Evolutionary conservation across 805 yeast genomes (phyloP).

Genomic region (Nakazawaea ishiwadae): DNA sequence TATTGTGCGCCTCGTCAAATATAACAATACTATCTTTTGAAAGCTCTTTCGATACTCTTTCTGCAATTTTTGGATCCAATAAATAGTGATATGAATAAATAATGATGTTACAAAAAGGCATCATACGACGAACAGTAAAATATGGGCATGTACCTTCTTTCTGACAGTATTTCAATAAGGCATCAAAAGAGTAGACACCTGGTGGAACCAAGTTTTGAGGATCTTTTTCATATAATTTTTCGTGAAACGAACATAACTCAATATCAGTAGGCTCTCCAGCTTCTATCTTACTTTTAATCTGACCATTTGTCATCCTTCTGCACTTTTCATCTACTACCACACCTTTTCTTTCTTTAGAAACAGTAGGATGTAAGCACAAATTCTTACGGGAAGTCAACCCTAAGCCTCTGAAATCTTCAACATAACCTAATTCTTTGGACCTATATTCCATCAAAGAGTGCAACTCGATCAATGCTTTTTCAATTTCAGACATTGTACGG

Average conservation of each 20-base stretch:
- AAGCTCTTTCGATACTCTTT: conserved; percentile 86
- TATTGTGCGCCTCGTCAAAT: conserved; percentile 98
- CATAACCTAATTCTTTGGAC: conserved; percentile 74
- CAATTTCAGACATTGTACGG: conserved; percentile 99
- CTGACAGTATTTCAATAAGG: conserved; percentile 71
- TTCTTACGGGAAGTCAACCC: conserved; percentile 95
- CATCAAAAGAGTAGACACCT: conserved; percentile 94
- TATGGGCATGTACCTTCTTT: conserved; percentile 87
- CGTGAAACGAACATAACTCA: conserved; percentile 83
- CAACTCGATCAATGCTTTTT: conserved; percentile 91
- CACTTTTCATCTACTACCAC: conserved; percentile 93
- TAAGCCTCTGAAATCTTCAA: conserved; percentile 88
- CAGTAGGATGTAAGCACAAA: conserved; percentile 84
- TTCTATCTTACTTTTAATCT: conserved; percentile 63
- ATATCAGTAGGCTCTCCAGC: conserved; percentile 52
- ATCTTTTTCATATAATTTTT: conserved; percentile 78
- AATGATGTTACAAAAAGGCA: conserved; percentile 86
- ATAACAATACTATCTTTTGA: conserved; percentile 91
- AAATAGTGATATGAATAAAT: conserved; percentile 96
- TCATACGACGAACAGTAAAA: conserved; percentile 97
- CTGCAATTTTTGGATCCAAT: conserved; percentile 95
- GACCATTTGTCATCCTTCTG: conserved; percentile 91
- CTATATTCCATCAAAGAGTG: conserved; percentile 85
- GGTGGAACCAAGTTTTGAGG: conserved; percentile 86
- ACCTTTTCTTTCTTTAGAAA: conserved; percentile 86